Conservation (phyloP, 371 early-diverging fungal species). For the Mucor sp. region DNA sequence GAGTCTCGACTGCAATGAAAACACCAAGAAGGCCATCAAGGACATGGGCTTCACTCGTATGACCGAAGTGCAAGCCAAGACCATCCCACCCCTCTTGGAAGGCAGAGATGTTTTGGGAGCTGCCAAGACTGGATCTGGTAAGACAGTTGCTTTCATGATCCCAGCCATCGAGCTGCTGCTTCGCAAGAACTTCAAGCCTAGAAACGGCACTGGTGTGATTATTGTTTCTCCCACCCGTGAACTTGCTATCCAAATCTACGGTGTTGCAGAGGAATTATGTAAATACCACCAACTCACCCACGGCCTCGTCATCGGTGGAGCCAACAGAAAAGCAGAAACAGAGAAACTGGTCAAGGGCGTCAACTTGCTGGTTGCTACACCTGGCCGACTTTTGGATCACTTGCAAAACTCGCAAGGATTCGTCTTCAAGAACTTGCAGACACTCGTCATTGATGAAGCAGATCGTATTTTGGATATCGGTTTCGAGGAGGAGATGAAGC, state of each 20-base stretch:
- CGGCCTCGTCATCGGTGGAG: constrained; percentile 98
- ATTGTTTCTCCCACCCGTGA: constrained; percentile 99
- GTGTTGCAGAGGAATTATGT: constrained; percentile 93
- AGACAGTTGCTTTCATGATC: constrained; percentile 98
- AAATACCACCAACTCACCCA: constrained; percentile 84
- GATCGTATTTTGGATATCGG: constrained; percentile 98
- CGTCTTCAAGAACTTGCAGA: constrained; percentile 86
- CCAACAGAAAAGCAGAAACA: constrained; percentile 94
- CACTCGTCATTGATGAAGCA: constrained; percentile 98
- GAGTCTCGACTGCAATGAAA: constrained; percentile 64
- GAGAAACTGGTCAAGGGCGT: constrained; percentile 94
- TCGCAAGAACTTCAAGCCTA: constrained; percentile 87
- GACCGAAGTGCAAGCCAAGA: constrained; percentile 98
- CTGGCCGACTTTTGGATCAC: constrained; percentile 98
- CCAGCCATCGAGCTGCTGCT: constrained; percentile 93
- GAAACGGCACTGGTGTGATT: constrained; percentile 95
- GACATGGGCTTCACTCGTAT: constrained; percentile 94
- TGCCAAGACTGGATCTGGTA: constrained; percentile 99
- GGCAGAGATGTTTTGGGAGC: constrained; percentile 99
- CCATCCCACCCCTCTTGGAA: constrained; percentile 93
- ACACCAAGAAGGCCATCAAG: constrained; percentile 80
- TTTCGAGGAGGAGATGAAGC: constrained; percentile 98
- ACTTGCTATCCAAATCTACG: constrained; percentile 98
- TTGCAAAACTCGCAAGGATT: constrained; percentile 95
- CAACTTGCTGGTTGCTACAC: constrained; percentile 96